phyloP scores from a whole-genome alignment of 1,284 basidiomycete genomes.

The Ustilago curta region DNA sequence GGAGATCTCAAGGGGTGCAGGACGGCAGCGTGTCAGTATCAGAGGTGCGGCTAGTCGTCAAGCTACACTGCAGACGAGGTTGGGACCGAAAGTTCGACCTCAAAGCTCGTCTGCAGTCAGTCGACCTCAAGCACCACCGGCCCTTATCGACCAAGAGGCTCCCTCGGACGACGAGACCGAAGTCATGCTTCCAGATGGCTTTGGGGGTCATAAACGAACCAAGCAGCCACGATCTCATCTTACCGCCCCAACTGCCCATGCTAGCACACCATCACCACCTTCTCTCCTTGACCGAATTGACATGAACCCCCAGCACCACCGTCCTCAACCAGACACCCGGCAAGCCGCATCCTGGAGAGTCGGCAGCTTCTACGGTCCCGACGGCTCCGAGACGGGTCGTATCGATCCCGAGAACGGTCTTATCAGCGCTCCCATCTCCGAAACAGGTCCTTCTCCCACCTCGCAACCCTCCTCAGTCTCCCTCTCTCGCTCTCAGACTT shows the following conservation, averaged over 20 bases:
- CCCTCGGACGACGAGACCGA: conserved; percentile 41
- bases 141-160: background rate
- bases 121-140: background rate
- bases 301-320: conserved; percentile 6
- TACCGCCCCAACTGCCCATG: background rate
- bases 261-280: conserved; percentile 5
- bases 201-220: conserved; percentile 50
- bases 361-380: conserved; percentile 57
- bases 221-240: conserved; percentile 26
- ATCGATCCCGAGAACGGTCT: conserved; percentile 38
- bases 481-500: conserved; percentile 32
- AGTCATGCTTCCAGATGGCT: conserved; percentile 56
- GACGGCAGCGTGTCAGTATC: conserved; percentile 28
- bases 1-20: conserved; percentile 48
- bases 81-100: conserved; percentile 23
- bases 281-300: conserved; percentile 29
- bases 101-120: background rate
- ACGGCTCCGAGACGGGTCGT: conserved; percentile 49
- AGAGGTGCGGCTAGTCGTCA: conserved; percentile 28
- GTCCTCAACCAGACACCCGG: background rate
- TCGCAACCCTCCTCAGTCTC: conserved; percentile 15
- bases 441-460: background rate
- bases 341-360: conserved; percentile 35
- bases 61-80: conserved; percentile 20
- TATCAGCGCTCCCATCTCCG: conserved; percentile 27